phyloP scores from a whole-genome alignment of 176 grass and related monocot genomes.

The Zea mays region DNA sequence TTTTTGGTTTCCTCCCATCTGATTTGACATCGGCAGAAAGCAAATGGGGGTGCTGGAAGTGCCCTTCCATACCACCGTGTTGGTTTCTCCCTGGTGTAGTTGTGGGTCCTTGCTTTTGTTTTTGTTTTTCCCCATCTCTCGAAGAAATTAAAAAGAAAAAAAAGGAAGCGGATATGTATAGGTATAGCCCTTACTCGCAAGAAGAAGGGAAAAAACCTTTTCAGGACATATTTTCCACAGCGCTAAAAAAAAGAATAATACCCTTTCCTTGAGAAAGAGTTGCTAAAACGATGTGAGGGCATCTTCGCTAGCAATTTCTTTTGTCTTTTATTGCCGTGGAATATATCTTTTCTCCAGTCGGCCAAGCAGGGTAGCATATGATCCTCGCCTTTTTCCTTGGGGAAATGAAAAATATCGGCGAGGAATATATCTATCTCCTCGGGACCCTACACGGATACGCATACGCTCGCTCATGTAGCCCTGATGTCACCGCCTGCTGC shows the following conservation, averaged over 20 bases:
- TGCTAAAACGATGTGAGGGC: neutral
- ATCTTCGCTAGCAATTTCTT: slow-evolving; percentile 4
- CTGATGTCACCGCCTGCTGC: slow-evolving; percentile 8
- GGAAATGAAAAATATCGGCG: slow-evolving; percentile 39
- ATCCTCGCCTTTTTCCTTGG: slow-evolving; percentile 7
- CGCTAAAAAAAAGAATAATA: too few relatives aligned
- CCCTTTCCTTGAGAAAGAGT: too few relatives aligned
- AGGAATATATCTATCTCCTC: slow-evolving; percentile 31
- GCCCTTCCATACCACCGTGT: neutral
- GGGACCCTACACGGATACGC: slow-evolving; percentile 22
- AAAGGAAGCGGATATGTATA: neutral
- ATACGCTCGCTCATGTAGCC: neutral
- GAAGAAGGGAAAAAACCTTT: too few relatives aligned
- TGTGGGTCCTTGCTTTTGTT: neutral
- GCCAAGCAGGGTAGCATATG: slow-evolving; percentile 31
- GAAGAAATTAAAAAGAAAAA: neutral
- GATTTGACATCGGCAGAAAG: slow-evolving; percentile 12
- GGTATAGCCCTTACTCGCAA: too few relatives aligned
- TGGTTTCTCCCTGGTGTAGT: neutral
- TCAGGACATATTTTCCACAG: too few relatives aligned
- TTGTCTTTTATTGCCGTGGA: slow-evolving; percentile 22
- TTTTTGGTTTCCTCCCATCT: neutral
- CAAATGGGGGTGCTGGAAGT: neutral
- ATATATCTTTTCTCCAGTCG: slow-evolving; percentile 27
- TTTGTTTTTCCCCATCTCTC: neutral